Evolutionary conservation across 768 basidiomycete genomes (phyloP).

Genomic region (Neoboletus brunneissimus): DNA sequence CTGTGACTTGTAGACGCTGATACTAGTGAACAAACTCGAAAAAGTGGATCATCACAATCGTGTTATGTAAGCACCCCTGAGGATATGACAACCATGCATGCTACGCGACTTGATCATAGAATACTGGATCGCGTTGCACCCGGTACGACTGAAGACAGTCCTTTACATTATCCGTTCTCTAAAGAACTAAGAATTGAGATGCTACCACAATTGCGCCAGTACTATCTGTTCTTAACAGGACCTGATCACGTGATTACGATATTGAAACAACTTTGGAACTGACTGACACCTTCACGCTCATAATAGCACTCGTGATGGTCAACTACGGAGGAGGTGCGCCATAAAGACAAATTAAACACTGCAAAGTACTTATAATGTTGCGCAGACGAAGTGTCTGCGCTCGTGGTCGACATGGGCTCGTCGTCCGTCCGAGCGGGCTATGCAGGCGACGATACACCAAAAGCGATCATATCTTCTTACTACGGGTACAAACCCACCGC

Average conservation of each 20-base stretch:
- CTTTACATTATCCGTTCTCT: too few species aligned
- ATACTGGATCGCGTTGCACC: neutral
- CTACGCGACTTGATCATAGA: neutral
- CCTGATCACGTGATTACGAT: slow-evolving; percentile 5
- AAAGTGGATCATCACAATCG: slow-evolving; percentile 5
- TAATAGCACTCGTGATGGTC: slow-evolving; percentile 50
- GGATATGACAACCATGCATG: neutral
- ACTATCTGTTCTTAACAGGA: neutral
- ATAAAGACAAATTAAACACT: neutral
- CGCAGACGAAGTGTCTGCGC: slow-evolving; percentile 92
- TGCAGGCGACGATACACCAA: slow-evolving; percentile 95
- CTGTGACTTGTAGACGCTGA: neutral
- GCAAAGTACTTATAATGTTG: neutral
- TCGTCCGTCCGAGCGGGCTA: slow-evolving; percentile 92
- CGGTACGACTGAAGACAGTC: neutral
- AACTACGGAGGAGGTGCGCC: slow-evolving; percentile 82
- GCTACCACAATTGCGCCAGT: neutral
- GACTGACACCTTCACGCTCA: neutral
- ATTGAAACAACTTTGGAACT: neutral
- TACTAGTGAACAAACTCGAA: neutral
- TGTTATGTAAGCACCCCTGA: slow-evolving; percentile 19
- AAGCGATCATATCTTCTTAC: slow-evolving; percentile 84
- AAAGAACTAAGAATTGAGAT: neutral
- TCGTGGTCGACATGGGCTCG: slow-evolving; percentile 93
- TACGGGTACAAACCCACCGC: slow-evolving; percentile 69